Base-by-base conservation (phyloP, 1,139 yeast genomes). In the Debaryomyces singareniensis region DNA sequence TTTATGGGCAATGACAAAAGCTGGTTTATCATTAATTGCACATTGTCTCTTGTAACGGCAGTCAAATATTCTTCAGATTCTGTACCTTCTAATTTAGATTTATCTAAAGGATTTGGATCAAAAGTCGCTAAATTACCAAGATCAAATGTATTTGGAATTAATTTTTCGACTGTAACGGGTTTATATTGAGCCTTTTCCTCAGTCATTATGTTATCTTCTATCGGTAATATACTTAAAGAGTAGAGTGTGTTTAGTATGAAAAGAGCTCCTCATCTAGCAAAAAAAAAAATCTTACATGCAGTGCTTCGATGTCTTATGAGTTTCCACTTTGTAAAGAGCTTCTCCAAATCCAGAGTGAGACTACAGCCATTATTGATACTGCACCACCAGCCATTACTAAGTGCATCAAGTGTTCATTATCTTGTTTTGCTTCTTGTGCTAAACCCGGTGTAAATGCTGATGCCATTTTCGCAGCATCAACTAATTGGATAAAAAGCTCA, bases 1-100 rank as follows among this genome's bases (percentile, higher is more conserved):
- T 81, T 84, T 31, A 87, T 75, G 23, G 98, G 98, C 35, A 89
- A 73, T 15, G 95, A 85, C 38, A 91, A 68, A 23, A 93, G 68
- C 61, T 91, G 98, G 59, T 89, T 89, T 44, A 91, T 76, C 42
- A 93, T 68, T 36, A 91, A 70, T 61, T 91, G 98, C 12, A 84
- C 85, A 55, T 91, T 91, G 51, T 89, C 98, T 62, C 98, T 78
- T 26, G 96, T 78, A n/a, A 76, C 67, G 3, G 74, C 62, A 31
- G 70, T 65, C 39, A 91, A 61, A 40, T 80, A 73, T 30, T 64
- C 70, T 53, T 89, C 96, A 33, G 71, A 66, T 15, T 59, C 53
- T 20, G 68, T 68, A 29, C 71, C 59, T 22, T 68, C 65, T 32
- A 80, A 58, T 43, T 74, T 68, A 15, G 65, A 65, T 31, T 68